A percentile compares a stretch with the other conserved stretches of the same genome.
Conservation (phyloP, 495 filamentous ascomycete species). For the Lichenothelia convexa region DNA sequence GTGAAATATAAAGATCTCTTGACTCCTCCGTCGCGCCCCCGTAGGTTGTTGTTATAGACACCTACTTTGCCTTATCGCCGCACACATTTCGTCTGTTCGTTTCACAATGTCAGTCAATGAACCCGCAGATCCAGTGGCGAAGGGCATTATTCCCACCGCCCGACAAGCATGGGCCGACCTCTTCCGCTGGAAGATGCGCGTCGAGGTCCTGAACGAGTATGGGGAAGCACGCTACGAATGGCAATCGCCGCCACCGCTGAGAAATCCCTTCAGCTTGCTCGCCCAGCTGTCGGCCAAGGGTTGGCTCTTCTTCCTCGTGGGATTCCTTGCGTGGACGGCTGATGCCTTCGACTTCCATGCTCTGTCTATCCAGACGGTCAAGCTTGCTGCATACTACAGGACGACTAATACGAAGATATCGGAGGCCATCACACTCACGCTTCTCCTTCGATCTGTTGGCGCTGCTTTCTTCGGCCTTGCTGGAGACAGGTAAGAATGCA, state of each 20-base stretch:
- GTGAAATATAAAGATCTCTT: too few species aligned
- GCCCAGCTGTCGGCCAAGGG: constrained; percentile 33
- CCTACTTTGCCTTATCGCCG: too few species aligned
- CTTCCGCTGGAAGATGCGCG: constrained; percentile 48
- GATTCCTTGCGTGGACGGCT: constrained; percentile 44
- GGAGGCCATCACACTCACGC: constrained; percentile 55
- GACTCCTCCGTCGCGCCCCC: too few species aligned
- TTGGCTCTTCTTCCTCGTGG: constrained; percentile 49
- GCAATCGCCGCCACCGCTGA: constrained; percentile 36
- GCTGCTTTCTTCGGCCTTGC: constrained; percentile 54
- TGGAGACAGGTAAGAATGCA: too few species aligned
- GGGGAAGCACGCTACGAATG: constrained; percentile 39
- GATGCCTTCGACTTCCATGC: constrained; percentile 68
- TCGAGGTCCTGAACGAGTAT: constrained; percentile 39
- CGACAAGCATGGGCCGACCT: constrained; percentile 42
- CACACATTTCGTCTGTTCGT: too few species aligned
- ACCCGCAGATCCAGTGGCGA: constrained; percentile 38
- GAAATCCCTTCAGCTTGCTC: constrained; percentile 43
- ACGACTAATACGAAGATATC: constrained; percentile 47
- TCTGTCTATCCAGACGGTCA: constrained; percentile 49
- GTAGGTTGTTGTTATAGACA: too few species aligned
- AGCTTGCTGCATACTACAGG: constrained; percentile 47
- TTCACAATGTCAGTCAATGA: constrained; percentile 20
- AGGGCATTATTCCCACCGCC: constrained; percentile 37
- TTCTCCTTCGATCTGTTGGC: constrained; percentile 52